Base-by-base conservation (phyloP, 2,329 filamentous ascomycete genomes). In the Exophiala phaeomuriformis region DNA sequence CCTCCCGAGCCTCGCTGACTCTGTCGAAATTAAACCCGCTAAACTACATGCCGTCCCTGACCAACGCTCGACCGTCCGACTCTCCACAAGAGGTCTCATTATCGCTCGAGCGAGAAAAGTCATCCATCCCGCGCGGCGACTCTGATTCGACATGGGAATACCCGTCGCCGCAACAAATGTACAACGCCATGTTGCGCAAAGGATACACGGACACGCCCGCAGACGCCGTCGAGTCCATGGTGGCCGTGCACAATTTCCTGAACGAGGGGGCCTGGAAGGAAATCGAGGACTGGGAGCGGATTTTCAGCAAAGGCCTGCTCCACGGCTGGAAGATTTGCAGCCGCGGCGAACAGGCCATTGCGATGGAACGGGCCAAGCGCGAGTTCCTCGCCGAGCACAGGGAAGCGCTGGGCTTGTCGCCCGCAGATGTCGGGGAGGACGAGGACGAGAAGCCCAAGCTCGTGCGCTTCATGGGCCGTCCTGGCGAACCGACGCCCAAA, bases 141-240 rank as follows among this genome's bases (percentile, higher is more conserved):
- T 79, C 82, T 45, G 78, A 84, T 49, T 81, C 83, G 44, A 94
- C 88, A 65, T 98, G 93, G 93, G 93, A 97, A 71, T 98, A 98
- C 68, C 93, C 93, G 0, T 96, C 90, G 0, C 91, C 93, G 0
- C 93, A 98, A 74, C 93, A 98, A 72, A 98, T 98, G 93, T 98
- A 97, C 77, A 97, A 98, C 66, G 93, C 93, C 5, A 85, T 98
- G 72, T 75, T 97, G 57, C 85, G 93, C 60, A 98, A 98, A 72
- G 93, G 93, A 54, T 93, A 96, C 71, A 90, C 86, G 0, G 90
- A 97, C 68, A 97, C 93, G 0, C 90, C 95, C 52, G 81, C 89
- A 51, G 93, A 91, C 19, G 90, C 90, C 2, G 90, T 98, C 9
- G 90, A 96, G 71, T 84, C 85, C 66, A 98, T 98, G 93, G 93